Percentiles rank a stretch among this genome's conserved stretches.
Evolutionary conservation across 176 grass and related monocot genomes (phyloP).

Genomic region (Rhynchospora tenuis): DNA sequence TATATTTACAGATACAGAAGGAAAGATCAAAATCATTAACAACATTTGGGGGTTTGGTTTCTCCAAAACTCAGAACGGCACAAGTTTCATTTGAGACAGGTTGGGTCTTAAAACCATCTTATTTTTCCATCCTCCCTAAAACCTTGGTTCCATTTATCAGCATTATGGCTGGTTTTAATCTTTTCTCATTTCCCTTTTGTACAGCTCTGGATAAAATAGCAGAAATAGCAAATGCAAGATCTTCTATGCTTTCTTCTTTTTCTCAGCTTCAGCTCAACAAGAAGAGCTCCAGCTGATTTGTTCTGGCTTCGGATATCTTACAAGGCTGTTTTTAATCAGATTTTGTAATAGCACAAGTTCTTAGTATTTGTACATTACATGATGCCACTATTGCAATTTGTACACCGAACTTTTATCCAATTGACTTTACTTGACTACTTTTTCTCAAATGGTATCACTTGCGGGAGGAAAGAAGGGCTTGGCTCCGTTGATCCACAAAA

Average conservation of each 20-base stretch:
- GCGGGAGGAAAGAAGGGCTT: too few relatives aligned
- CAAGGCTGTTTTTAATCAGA: background rate
- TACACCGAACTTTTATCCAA: too few relatives aligned
- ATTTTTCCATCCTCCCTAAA: background rate
- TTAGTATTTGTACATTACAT: background rate
- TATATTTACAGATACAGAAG: constrained; percentile 43
- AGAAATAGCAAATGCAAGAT: constrained; percentile 26
- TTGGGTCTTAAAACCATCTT: constrained; percentile 28
- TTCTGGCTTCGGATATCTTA: background rate
- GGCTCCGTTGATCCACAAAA: too few relatives aligned
- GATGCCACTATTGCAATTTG: background rate
- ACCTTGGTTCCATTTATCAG: background rate
- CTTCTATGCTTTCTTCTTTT: constrained; percentile 5
- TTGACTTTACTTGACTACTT: too few relatives aligned
- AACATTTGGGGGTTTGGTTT: constrained; percentile 65
- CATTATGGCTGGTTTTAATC: background rate
- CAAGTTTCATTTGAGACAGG: constrained; percentile 95
- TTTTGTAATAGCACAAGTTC: background rate
- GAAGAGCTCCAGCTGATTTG: background rate
- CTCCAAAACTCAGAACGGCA: constrained; percentile 63
- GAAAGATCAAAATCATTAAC: constrained; percentile 79
- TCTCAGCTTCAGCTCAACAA: constrained; percentile 4
- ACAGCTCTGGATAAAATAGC: constrained; percentile 22
- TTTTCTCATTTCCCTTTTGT: background rate
- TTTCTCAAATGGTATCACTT: too few relatives aligned